Conservation (phyloP, 495 filamentous ascomycete species). For the Rusavskia elegans region DNA sequence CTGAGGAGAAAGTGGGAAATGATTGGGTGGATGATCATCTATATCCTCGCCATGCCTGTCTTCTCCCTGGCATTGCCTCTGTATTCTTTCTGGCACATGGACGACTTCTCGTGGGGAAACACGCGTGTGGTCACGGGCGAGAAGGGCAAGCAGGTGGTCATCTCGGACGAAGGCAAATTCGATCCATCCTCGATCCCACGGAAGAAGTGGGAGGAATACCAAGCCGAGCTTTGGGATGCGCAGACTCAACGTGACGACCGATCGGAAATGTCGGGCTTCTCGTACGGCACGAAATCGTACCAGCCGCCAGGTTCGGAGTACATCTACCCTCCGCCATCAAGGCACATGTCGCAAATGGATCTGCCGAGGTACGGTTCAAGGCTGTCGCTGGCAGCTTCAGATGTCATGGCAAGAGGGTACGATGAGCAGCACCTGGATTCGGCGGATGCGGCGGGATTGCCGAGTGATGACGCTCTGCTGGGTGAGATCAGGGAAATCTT, state of each 20-base stretch:
- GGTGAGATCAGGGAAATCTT: constrained; percentile 92
- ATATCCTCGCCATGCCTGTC: constrained; percentile 79
- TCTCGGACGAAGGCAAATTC: constrained; percentile 97
- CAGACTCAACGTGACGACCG: constrained; percentile 75
- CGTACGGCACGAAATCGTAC: constrained; percentile 75
- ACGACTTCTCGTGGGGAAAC: constrained; percentile 98
- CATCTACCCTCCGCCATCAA: constrained; percentile 32
- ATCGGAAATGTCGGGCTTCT: constrained; percentile 82
- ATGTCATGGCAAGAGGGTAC: constrained; percentile 47
- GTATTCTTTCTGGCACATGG: constrained; percentile 99
- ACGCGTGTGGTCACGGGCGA: constrained; percentile 96
- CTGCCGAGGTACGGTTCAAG: constrained; percentile 40
- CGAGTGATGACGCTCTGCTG: constrained; percentile 76
- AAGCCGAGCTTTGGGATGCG: constrained; percentile 90
- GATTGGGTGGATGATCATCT: constrained; percentile 98
- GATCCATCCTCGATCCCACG: constrained; percentile 83
- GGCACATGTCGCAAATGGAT: constrained; percentile 65
- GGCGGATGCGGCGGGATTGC: constrained; percentile 54
- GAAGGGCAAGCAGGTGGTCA: constrained; percentile 77
- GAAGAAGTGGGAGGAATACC: constrained; percentile 99
- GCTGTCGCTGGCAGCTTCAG: constrained; percentile 67
- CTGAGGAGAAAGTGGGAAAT: constrained; percentile 94
- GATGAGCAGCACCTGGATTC: constrained; percentile 44
- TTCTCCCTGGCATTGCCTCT: constrained; percentile 84
- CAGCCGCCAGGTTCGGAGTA: constrained; percentile 50